These are phyloP conservation scores for Erodium moschatum DNA, from an alignment of 441 rosid species.

Conservation along the genomic window DNA sequence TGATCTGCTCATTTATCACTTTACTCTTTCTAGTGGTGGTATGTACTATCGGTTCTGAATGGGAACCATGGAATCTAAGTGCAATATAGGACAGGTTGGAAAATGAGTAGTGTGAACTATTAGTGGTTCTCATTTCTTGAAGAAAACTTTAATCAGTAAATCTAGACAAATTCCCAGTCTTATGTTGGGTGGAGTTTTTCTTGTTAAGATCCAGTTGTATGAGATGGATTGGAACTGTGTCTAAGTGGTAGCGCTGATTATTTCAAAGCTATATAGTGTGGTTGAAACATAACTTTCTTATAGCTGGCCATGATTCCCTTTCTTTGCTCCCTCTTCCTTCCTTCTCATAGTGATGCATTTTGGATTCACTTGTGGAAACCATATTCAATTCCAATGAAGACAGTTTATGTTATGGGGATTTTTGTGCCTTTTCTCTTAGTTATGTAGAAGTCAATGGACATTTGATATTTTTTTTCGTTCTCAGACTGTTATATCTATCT, in stretches of 20 bases:
- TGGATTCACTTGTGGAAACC: background rate
- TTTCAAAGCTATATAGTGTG: no score
- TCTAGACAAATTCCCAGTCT: background rate
- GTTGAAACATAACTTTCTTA: background rate
- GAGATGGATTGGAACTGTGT: no score
- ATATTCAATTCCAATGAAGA: slow-evolving; percentile 2
- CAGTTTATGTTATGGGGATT: background rate
- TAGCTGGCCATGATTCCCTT: background rate
- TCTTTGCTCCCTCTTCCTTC: background rate
- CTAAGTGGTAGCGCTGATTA: no score
- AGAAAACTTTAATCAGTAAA: background rate
- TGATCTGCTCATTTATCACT: background rate
- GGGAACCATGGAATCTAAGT: background rate
- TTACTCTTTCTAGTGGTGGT: background rate
- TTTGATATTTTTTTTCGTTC: background rate
- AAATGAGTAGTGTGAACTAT: background rate
- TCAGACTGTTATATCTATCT: slow-evolving; percentile 10
- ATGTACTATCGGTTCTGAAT: no score
- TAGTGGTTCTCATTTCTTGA: background rate
- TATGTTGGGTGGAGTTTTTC: background rate
- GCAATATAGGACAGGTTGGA: background rate
- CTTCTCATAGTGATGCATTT: background rate
- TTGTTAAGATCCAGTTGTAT: no score
- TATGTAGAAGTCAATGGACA: background rate
- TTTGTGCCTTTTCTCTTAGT: background rate